These are phyloP conservation scores for Lotus japonicus DNA, from an alignment of 306 rosid species.

Conservation along the genomic window DNA sequence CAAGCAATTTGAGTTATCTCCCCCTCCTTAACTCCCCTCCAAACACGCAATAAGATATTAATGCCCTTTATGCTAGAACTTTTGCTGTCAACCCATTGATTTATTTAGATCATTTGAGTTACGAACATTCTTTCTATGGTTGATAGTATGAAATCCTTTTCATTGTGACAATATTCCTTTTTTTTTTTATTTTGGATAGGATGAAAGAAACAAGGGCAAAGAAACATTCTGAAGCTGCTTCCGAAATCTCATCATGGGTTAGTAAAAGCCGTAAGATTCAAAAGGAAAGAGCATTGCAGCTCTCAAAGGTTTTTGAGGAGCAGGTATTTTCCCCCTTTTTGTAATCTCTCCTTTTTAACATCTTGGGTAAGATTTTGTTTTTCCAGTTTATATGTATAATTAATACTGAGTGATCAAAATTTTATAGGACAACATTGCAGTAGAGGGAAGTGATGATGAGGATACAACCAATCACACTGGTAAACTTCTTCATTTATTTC, in stretches of 20 bases:
- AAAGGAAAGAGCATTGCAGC: constrained; percentile 69
- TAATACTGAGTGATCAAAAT: neutral
- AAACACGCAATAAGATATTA: neutral
- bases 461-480: constrained; percentile 40
- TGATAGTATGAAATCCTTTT: neutral
- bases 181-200: constrained; percentile 30
- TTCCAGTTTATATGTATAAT: constrained; percentile 9
- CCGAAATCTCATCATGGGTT: constrained; percentile 82
- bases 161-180: neutral
- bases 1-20: neutral
- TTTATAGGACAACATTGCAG: constrained; percentile 74
- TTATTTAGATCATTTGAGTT: neutral
- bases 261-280: constrained; percentile 72
- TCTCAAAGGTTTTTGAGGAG: constrained; percentile 83
- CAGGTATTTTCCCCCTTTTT: constrained; percentile 43
- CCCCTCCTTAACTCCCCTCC: neutral
- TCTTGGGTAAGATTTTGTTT: neutral
- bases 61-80: neutral
- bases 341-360: neutral
- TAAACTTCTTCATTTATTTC: constrained; percentile 25
- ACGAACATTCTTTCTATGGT: neutral
- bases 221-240: constrained; percentile 57
- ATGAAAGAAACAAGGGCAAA: constrained; percentile 72
- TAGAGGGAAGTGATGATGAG: constrained; percentile 80
- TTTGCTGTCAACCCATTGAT: constrained; percentile 6